Conservation (phyloP, 1,284 basidiomycete species). For the Puccinia hordei region DNA sequence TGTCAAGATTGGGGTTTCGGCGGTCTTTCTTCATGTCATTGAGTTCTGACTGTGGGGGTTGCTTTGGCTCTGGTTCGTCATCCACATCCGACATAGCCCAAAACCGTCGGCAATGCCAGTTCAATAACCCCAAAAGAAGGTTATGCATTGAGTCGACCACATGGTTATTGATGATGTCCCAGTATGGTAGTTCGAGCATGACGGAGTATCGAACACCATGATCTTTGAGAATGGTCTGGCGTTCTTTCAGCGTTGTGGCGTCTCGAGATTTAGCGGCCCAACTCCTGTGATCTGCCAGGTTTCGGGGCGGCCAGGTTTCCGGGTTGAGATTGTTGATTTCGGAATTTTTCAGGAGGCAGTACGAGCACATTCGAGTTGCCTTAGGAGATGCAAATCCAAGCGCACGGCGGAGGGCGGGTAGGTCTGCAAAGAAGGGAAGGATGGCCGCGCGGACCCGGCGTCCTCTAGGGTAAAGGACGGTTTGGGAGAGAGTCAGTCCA, state of each 20-base stretch:
- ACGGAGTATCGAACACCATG: constrained; percentile 45
- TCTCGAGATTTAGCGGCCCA: constrained; percentile 30
- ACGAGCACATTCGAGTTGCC: constrained; percentile 51
- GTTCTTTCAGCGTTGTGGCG: background rate
- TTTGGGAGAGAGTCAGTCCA: constrained; percentile 55
- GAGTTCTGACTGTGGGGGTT: constrained; percentile 4
- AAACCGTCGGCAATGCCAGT: constrained; percentile 24
- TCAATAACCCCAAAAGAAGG: constrained; percentile 24
- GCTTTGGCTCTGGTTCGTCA: constrained; percentile 18
- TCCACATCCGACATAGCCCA: constrained; percentile 32
- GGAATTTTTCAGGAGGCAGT: constrained; percentile 31
- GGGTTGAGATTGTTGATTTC: constrained; percentile 36
- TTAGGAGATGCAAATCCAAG: constrained; percentile 47
- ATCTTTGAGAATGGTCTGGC: background rate
- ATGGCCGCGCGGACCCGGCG: constrained; percentile 12
- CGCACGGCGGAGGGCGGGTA: constrained; percentile 50
- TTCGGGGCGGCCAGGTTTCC: constrained; percentile 18
- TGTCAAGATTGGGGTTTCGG: background rate
- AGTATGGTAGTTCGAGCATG: constrained; percentile 39
- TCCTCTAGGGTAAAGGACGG: constrained; percentile 3
- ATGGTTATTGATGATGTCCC: constrained; percentile 44
- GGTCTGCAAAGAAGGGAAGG: constrained; percentile 41
- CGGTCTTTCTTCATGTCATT: background rate
- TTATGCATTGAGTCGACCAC: constrained; percentile 47
- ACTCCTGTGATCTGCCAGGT: constrained; percentile 1